These are phyloP conservation scores for Candida methanosorbosa DNA, from an alignment of 805 yeast genomes.

Conservation along the genomic window DNA sequence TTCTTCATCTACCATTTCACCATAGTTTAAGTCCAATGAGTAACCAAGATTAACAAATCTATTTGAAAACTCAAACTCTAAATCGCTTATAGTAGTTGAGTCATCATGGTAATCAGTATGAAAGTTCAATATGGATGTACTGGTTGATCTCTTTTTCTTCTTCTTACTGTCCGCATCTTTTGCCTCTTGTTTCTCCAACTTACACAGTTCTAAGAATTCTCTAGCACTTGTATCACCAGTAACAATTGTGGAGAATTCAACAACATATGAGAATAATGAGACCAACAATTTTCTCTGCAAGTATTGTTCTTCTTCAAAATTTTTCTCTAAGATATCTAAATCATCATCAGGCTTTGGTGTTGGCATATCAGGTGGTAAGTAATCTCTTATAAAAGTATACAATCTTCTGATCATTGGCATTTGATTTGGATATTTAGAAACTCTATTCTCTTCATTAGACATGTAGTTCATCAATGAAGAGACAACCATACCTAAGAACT, in stretches of 20 bases:
- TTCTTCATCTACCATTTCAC: constrained; percentile 26
- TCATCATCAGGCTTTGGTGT: constrained; percentile 25
- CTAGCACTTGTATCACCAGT: neutral
- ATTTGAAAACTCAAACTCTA: constrained; percentile 12
- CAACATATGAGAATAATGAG: constrained; percentile 47
- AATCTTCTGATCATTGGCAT: constrained; percentile 50
- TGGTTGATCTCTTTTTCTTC: neutral
- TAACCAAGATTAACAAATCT: constrained; percentile 34
- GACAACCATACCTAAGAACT: constrained; percentile 63
- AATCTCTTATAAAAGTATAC: constrained; percentile 54
- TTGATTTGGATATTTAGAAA: too few species aligned
- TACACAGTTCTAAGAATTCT: neutral
- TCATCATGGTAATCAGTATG: neutral
- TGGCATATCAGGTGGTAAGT: constrained; percentile 37
- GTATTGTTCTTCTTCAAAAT: constrained; percentile 46
- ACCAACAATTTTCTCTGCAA: constrained; percentile 60
- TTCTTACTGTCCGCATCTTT: constrained; percentile 10
- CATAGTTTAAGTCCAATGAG: constrained; percentile 60
- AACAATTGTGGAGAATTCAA: constrained; percentile 19
- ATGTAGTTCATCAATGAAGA: constrained; percentile 48
- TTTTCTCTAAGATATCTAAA: constrained; percentile 28
- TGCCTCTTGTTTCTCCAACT: constrained; percentile 3
- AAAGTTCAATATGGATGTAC: too few species aligned
- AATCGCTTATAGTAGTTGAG: too few species aligned
- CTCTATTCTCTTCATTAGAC: constrained; percentile 28